A percentile compares a stretch with the other conserved stretches of the same genome.
These are phyloP conservation scores for Musa acuminata DNA, from an alignment of 176 grass and related monocot species.

Conservation along the genomic window DNA sequence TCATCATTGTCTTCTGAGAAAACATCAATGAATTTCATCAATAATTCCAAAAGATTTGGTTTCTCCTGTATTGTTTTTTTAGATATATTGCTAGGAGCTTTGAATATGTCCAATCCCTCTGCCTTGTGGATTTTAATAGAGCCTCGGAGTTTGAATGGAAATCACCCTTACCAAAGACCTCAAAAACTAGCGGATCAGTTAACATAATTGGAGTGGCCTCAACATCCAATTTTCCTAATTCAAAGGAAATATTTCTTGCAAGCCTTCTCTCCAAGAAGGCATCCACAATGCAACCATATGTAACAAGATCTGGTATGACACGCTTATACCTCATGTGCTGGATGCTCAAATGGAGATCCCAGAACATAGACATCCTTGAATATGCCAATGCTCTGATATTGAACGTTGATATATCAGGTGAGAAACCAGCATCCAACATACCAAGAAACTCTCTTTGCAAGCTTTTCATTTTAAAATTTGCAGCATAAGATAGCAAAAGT, in stretches of 20 bases:
- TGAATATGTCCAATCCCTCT: constrained; percentile 55
- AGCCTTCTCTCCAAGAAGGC: constrained; percentile 69
- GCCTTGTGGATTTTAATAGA: constrained; percentile 37
- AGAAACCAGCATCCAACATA: constrained; percentile 58
- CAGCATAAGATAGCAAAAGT: constrained; percentile 72
- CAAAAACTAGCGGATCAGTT: constrained; percentile 56
- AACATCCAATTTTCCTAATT: constrained; percentile 38
- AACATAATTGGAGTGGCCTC: constrained; percentile 27
- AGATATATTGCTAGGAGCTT: constrained; percentile 50
- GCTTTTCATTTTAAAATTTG: constrained; percentile 94
- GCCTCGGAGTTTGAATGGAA: constrained; percentile 63
- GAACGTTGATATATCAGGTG: constrained; percentile 72
- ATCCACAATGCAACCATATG: constrained; percentile 69
- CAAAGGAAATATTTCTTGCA: constrained; percentile 55
- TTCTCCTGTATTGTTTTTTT: constrained; percentile 49
- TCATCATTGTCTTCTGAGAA: not conserved
- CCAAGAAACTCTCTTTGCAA: constrained; percentile 79
- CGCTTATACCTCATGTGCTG: constrained; percentile 69
- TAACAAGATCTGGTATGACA: constrained; percentile 64
- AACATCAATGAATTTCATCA: constrained; percentile 19
- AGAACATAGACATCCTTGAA: constrained; percentile 94
- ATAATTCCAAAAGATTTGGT: constrained; percentile 96
- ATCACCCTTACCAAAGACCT: constrained; percentile 70
- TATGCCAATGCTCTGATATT: constrained; percentile 60
- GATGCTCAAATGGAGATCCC: constrained; percentile 82